A percentile compares a stretch with the other conserved stretches of the same genome.
phyloP scores from a whole-genome alignment of 2,329 filamentous ascomycete species.

The Spiromastix sp. region DNA sequence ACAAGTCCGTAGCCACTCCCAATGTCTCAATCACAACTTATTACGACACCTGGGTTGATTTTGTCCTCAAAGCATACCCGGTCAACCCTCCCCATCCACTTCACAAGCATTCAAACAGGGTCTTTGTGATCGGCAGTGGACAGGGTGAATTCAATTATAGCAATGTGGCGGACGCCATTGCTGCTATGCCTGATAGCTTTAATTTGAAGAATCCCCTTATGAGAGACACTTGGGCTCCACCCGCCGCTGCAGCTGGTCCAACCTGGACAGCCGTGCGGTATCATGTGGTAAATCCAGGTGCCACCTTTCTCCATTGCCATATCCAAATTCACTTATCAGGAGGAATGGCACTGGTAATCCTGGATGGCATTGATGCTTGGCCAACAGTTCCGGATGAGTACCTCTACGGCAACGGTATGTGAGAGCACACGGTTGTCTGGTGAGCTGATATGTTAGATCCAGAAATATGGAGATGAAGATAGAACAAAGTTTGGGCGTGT shows the following conservation, averaged over 20 bases:
- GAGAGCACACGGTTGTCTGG: background rate
- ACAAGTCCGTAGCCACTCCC: constrained; percentile 27
- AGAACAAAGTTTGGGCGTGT: background rate
- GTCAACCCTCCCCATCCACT: constrained; percentile 49
- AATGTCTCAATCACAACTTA: constrained; percentile 41
- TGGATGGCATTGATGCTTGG: constrained; percentile 30
- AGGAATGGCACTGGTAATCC: constrained; percentile 46
- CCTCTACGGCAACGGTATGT: constrained; percentile 1
- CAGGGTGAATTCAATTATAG: constrained; percentile 42
- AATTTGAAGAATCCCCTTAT: constrained; percentile 47
- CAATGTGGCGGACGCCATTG: constrained; percentile 43
- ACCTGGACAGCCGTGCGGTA: constrained; percentile 45
- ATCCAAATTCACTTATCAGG: constrained; percentile 44
- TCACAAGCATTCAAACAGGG: constrained; percentile 55
- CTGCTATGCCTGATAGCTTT: constrained; percentile 40
- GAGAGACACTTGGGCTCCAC: constrained; percentile 40
- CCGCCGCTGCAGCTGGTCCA: constrained; percentile 18
- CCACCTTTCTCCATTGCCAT: constrained; percentile 49
- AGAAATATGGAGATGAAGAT: background rate
- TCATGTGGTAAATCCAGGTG: constrained; percentile 42
- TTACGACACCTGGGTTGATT: constrained; percentile 44
- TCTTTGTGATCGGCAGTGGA: constrained; percentile 46
- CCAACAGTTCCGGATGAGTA: constrained; percentile 16
- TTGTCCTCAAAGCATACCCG: constrained; percentile 40
- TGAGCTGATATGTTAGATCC: background rate